Percentiles rank a stretch among this genome's conserved stretches.
Evolutionary conservation across 2,329 filamentous ascomycete genomes (phyloP).

Genomic region (Phialophora expanda): DNA sequence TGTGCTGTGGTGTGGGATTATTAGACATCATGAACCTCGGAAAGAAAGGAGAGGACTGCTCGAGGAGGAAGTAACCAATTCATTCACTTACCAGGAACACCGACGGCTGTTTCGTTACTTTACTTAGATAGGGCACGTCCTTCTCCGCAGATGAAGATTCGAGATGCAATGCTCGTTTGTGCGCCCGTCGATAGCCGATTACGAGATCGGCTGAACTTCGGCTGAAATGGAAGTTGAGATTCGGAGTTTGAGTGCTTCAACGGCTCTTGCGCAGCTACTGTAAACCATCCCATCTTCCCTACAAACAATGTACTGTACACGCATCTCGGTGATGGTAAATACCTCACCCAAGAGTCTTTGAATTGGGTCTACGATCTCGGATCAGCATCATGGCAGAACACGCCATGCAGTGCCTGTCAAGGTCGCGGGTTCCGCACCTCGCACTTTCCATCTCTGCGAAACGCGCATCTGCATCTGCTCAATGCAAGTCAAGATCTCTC

Average conservation of each 20-base stretch:
- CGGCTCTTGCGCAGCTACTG: not conserved
- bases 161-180: not conserved
- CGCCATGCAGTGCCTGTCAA: conserved; percentile 16
- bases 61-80: not conserved
- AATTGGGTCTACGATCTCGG: not conserved
- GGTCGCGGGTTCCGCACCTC: conserved; percentile 32
- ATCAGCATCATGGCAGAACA: conserved; percentile 15
- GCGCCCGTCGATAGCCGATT: conserved; percentile 7
- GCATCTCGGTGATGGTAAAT: not conserved
- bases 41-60: not conserved
- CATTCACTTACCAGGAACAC: conserved; percentile 5
- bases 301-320: not conserved
- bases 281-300: not conserved
- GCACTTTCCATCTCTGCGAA: conserved; percentile 31
- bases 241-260: not conserved
- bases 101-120: not conserved
- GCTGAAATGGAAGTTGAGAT: not conserved
- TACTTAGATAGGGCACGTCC: not conserved
- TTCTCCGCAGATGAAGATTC: conserved; percentile 20
- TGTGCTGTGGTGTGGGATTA: conserved; percentile 34
- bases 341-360: not conserved
- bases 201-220: conserved; percentile 18
- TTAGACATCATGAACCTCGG: conserved; percentile 12
- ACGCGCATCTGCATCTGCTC: conserved; percentile 14
- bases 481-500: conserved; percentile 3